Conservation (phyloP, 495 filamentous ascomycete species). For the Podospora pseudopauciseta region DNA sequence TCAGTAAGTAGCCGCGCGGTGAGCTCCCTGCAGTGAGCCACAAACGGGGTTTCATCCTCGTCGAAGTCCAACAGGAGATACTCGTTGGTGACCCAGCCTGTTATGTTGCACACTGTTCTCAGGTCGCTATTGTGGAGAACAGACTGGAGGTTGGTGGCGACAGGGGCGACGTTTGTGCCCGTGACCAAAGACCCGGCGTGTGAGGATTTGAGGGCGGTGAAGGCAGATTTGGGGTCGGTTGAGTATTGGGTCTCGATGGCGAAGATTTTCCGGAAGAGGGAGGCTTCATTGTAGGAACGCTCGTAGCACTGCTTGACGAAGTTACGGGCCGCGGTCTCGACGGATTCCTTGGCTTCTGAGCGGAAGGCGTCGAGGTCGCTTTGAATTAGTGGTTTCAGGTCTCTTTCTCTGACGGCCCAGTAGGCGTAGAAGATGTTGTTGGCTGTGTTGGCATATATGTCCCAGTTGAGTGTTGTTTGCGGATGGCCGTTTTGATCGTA, state of each 20-base stretch:
- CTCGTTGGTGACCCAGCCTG: conserved; percentile 76
- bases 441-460: conserved; percentile 60
- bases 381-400: conserved; percentile 52
- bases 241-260: conserved; percentile 48
- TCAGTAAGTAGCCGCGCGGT: conserved; percentile 55
- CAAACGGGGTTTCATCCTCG: conserved; percentile 64
- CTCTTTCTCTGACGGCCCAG: conserved; percentile 43
- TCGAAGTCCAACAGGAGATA: conserved; percentile 74
- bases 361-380: conserved; percentile 52
- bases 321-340: conserved; percentile 45
- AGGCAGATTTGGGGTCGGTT: conserved; percentile 40
- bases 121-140: conserved; percentile 43
- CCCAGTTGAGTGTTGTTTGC: conserved; percentile 50
- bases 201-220: conserved; percentile 35
- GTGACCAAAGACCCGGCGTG: conserved; percentile 42
- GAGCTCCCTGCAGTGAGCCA: conserved; percentile 64
- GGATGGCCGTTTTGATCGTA: conserved; percentile 60
- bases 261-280: conserved; percentile 46
- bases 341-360: conserved; percentile 41
- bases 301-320: conserved; percentile 51
- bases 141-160: conserved; percentile 44
- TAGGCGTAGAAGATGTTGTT: conserved; percentile 45
- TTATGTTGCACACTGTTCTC: conserved; percentile 65
- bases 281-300: conserved; percentile 46
- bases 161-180: conserved; percentile 43